Evolutionary conservation across 2,329 filamentous ascomycete species (phyloP).

Genomic region (Fusarium sp.): DNA sequence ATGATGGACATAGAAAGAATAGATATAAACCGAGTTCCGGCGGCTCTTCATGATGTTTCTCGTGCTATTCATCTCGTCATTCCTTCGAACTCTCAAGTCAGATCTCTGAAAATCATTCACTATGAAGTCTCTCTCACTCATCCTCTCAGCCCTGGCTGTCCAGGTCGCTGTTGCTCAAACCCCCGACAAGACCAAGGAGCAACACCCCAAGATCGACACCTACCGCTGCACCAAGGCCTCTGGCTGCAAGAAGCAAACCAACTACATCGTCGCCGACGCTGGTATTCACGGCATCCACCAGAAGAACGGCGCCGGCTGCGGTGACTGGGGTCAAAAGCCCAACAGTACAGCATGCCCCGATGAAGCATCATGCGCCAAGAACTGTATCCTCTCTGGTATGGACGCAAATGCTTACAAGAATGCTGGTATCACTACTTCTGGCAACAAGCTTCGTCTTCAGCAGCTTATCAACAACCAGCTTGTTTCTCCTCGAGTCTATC

Average conservation of each 20-base stretch:
- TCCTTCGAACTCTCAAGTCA: background rate
- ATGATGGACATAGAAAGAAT: background rate
- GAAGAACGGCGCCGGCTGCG: constrained; percentile 46
- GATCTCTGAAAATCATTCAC: background rate
- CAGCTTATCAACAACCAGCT: constrained; percentile 22
- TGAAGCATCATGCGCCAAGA: constrained; percentile 61
- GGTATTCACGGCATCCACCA: constrained; percentile 60
- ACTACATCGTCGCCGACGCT: constrained; percentile 63
- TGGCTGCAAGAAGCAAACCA: constrained; percentile 61
- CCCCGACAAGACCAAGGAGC: constrained; percentile 57
- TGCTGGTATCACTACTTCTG: constrained; percentile 50
- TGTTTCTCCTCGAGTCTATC: constrained; percentile 64
- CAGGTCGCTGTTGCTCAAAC: constrained; percentile 49
- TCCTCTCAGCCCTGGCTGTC: constrained; percentile 15
- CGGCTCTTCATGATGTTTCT: background rate
- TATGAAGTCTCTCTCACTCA: constrained; percentile 18
- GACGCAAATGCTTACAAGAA: constrained; percentile 59
- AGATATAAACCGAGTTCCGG: constrained; percentile 22
- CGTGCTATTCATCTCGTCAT: background rate
- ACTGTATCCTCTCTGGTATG: constrained; percentile 66
- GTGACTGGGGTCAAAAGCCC: constrained; percentile 45
- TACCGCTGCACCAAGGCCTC: constrained; percentile 62
- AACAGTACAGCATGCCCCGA: constrained; percentile 62
- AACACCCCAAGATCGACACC: constrained; percentile 63
- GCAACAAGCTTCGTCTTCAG: constrained; percentile 47